Evolutionary conservation across 495 filamentous ascomycete species (phyloP).

Genomic region (Podospora bellae-mahoneyi): DNA sequence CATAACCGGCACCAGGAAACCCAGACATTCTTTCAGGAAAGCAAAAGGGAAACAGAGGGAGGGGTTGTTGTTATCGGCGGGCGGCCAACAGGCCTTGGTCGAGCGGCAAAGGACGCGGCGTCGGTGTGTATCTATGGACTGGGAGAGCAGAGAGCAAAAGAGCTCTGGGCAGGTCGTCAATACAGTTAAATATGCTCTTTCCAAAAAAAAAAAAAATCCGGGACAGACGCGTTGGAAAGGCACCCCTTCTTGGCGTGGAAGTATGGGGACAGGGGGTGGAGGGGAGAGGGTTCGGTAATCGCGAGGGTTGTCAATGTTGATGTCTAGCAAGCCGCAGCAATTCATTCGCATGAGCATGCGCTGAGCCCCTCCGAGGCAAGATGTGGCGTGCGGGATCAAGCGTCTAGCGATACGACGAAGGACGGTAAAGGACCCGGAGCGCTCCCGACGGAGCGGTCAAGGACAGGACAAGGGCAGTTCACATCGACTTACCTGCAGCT

Average conservation of each 20-base stretch:
- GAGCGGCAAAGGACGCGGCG: slow-evolving; percentile 4
- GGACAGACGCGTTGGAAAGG: neutral
- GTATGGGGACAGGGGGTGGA: neutral
- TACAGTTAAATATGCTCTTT: neutral
- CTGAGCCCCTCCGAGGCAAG: slow-evolving; percentile 9
- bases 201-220: neutral
- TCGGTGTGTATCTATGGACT: neutral
- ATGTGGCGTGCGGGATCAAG: slow-evolving; percentile 12
- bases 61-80: neutral
- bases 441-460: slow-evolving; percentile 12
- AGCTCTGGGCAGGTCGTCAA: slow-evolving; percentile 1
- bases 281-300: neutral
- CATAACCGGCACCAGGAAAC: slow-evolving; percentile 12
- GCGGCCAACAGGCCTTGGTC: slow-evolving; percentile 1
- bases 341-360: slow-evolving; percentile 5
- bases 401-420: neutral
- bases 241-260: neutral
- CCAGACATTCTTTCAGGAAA: slow-evolving; percentile 10
- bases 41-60: neutral
- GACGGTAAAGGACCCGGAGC: slow-evolving; percentile 7
- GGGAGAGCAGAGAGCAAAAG: neutral
- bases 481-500: neutral
- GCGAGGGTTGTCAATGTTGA: neutral
- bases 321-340: slow-evolving; percentile 10
- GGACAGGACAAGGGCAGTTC: slow-evolving; percentile 1